These are phyloP conservation scores for Plasmodium reichenowi DNA, from an alignment of 169 alveolate species.

Conservation along the genomic window DNA sequence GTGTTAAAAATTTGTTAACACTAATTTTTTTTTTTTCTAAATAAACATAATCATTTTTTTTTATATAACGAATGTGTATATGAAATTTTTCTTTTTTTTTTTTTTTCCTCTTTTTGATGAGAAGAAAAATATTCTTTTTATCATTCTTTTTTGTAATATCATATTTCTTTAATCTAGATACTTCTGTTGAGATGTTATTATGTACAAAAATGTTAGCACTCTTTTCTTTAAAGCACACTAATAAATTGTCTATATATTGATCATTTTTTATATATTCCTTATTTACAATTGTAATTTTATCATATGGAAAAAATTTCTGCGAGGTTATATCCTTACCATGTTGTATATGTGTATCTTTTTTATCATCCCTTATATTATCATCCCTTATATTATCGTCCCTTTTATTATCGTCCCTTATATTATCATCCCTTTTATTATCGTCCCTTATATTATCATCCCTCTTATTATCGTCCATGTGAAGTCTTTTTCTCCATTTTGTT, in stretches of 20 bases:
- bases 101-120: slow-evolving; percentile 58
- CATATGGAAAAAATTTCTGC: too few relatives aligned
- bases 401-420: too few relatives aligned
- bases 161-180: slow-evolving; percentile 16
- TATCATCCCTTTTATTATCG: too few relatives aligned
- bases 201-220: slow-evolving; percentile 17
- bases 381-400: too few relatives aligned
- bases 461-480: too few relatives aligned
- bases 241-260: neutral
- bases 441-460: too few relatives aligned
- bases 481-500: too few relatives aligned
- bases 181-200: slow-evolving; percentile 34
- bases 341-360: too few relatives aligned
- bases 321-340: too few relatives aligned
- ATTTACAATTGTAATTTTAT: too few relatives aligned
- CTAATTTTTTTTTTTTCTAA: slow-evolving; percentile 29
- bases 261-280: too few relatives aligned
- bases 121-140: slow-evolving; percentile 15
- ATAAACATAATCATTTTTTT: slow-evolving; percentile 28
- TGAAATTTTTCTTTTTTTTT: slow-evolving; percentile 66
- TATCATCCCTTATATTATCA: too few relatives aligned
- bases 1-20: slow-evolving; percentile 39
- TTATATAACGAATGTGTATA: slow-evolving; percentile 58
- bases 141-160: neutral
- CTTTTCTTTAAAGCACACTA: slow-evolving; percentile 7